Percentiles rank a stretch among this genome's conserved stretches.
Evolutionary conservation across 2,329 filamentous ascomycete species (phyloP).

Genomic region (Zasmidium cellare): DNA sequence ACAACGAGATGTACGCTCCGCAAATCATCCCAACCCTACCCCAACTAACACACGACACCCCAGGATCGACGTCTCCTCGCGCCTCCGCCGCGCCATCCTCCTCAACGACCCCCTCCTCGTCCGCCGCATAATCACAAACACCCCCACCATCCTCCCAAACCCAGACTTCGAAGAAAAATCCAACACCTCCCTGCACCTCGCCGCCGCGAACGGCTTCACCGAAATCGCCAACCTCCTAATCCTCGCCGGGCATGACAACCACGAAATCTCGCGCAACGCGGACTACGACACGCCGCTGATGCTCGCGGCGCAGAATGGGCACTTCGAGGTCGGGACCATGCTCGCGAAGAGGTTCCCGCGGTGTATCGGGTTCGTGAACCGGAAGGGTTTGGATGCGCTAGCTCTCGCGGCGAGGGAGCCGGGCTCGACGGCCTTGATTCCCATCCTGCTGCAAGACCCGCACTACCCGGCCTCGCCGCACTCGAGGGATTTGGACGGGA

Average conservation of each 20-base stretch:
- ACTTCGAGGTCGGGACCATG: constrained; percentile 71
- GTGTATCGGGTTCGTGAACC: constrained; percentile 66
- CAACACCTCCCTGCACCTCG: constrained; percentile 82
- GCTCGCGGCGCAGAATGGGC: constrained; percentile 69
- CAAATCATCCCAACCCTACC: background rate
- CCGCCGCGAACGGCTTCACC: constrained; percentile 69
- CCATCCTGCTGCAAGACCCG: constrained; percentile 39
- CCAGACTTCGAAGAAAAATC: constrained; percentile 74
- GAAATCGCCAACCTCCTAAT: constrained; percentile 69
- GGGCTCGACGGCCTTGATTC: constrained; percentile 42
- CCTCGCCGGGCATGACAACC: constrained; percentile 71
- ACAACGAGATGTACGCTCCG: background rate
- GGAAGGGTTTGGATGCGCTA: constrained; percentile 69
- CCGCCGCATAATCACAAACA: constrained; percentile 71
- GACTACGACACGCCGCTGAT: constrained; percentile 79
- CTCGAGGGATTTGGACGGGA: constrained; percentile 66
- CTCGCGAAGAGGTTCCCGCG: constrained; percentile 65
- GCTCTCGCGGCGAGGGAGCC: constrained; percentile 34
- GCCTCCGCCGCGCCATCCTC: constrained; percentile 79
- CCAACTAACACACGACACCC: constrained; percentile 2
- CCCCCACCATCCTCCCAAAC: constrained; percentile 72
- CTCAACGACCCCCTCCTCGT: constrained; percentile 72
- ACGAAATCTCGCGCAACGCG: constrained; percentile 73
- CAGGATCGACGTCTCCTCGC: constrained; percentile 75
- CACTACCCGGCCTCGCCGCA: constrained; percentile 34